Base-by-base conservation (phyloP, 768 basidiomycete species). In the Leucosporidium yakuticum region DNA sequence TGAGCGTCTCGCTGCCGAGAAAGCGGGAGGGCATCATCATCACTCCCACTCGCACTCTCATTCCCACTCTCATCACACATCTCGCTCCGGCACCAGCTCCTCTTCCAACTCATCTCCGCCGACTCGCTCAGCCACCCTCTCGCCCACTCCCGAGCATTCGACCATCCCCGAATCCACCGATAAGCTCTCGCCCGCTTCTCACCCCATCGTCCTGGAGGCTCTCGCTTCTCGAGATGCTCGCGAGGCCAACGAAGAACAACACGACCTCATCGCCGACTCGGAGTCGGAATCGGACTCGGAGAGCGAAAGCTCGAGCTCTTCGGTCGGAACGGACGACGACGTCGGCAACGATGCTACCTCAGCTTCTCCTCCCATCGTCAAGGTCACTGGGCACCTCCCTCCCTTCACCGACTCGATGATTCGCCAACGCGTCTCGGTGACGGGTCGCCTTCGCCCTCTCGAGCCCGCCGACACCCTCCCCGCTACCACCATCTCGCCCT, bases 361-460 rank as follows among this genome's bases (percentile, higher is more conserved):
- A 25, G 27, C 51, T 1, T 48, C 59, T 0, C 56, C 53, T 15
- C 15, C 8, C 32, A 47, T 60, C 11, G 44, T 73, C 34, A 53
- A 39, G 4, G 65, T 74, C 15, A 69, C 67, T 8, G 71, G 71
- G 1, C 64, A 62, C 27, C 61, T 68, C 1, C 71, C 71, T 3
- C 39, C 51, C 5, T 72, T 72, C 58, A 70, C 49, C 6, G 83
- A 83, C 51, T 80, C 82, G 34, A 96, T 98, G 87, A 90, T 98
- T 64, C 85, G 95, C 47, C 94, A 98, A 78, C 84, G 96, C 27
- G 86, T 98, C 31, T 87, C 88, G 0, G 89, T 86, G 0, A 82
- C 83, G 19, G 96, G 96, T 14, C 77, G 86, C n/a, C 80, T 91
- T 29, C 86, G 93, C 23, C 82, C 88, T 0, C 80, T 99, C 34